phyloP scores from a whole-genome alignment of 2,329 filamentous ascomycete genomes.

The Sclerotinia glacialis region DNA sequence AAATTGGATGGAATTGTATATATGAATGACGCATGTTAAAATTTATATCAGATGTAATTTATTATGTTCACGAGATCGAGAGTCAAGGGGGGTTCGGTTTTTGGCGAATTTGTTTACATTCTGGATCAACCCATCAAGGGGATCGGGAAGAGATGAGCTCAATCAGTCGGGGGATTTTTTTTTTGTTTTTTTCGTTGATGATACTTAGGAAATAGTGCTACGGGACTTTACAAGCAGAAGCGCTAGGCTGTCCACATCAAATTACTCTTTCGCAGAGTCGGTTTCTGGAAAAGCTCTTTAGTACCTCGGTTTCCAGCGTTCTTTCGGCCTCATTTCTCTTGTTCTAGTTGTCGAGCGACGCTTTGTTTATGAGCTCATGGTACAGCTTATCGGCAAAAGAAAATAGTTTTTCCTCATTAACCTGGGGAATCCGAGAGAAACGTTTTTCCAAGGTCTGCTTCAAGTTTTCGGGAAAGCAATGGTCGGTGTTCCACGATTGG shows the following conservation, averaged over 20 bases:
- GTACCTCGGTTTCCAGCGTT: neutral
- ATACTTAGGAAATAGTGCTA: neutral
- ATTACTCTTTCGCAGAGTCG: too few species aligned
- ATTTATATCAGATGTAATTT: neutral
- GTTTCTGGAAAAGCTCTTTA: too few species aligned
- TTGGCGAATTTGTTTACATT: neutral
- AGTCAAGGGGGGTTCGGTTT: neutral
- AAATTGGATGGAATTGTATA: conserved; percentile 17
- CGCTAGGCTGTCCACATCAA: neutral
- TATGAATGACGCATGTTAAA: neutral
- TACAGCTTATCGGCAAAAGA: too few species aligned
- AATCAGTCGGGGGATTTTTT: neutral
- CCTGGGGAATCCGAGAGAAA: neutral
- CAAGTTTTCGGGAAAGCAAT: neutral
- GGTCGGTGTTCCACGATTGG: neutral
- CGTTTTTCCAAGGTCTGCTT: neutral
- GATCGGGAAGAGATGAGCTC: neutral
- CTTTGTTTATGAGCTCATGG: neutral
- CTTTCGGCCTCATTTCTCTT: neutral
- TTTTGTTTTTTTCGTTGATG: neutral
- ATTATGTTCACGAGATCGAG: neutral
- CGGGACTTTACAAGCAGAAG: neutral
- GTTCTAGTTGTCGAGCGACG: neutral
- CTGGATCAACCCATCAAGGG: too few species aligned
- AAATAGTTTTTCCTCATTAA: neutral